Conservation (phyloP, 1,284 basidiomycete species). For the Cryptococcus hybrid region DNA sequence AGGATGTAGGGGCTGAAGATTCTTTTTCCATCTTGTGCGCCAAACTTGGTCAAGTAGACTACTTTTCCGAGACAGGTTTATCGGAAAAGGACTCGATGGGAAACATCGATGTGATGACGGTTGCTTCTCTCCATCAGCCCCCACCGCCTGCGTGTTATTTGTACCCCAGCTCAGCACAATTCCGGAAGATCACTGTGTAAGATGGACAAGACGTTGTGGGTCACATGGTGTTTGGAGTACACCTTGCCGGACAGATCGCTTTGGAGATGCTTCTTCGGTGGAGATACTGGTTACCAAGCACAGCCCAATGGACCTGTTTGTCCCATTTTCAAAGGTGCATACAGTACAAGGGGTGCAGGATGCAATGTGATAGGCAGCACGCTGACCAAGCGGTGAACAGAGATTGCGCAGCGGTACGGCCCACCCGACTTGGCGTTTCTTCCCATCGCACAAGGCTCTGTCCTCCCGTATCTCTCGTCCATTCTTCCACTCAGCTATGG, state of each 20-base stretch:
- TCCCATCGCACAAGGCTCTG: constrained; percentile 16
- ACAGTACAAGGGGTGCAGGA: background rate
- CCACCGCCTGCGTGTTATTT: constrained; percentile 1
- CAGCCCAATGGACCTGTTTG: constrained; percentile 2
- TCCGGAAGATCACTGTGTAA: constrained; percentile 5
- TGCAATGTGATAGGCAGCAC: background rate
- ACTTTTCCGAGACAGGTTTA: no score
- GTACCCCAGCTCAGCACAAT: constrained; percentile 18
- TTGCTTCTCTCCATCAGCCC: background rate
- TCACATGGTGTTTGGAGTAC: constrained; percentile 11
- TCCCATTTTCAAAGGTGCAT: constrained; percentile 24
- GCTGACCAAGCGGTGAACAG: constrained; percentile 1
- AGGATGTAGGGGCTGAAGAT: no score
- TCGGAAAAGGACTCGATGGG: no score
- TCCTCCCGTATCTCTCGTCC: constrained; percentile 11
- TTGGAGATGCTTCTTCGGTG: constrained; percentile 10
- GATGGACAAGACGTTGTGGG: constrained; percentile 11
- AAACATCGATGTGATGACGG: no score
- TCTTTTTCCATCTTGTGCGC: no score
- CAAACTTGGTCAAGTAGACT: no score
- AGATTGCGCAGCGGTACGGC: constrained; percentile 12
- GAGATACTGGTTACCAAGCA: constrained; percentile 27
- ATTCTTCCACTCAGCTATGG: constrained; percentile 2
- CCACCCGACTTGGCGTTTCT: constrained; percentile 16
- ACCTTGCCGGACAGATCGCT: background rate